Percentiles rank a stretch among this genome's conserved stretches.
These are phyloP conservation scores for Solanum etuberosum DNA, from an alignment of 257 asterid species.

Conservation along the genomic window DNA sequence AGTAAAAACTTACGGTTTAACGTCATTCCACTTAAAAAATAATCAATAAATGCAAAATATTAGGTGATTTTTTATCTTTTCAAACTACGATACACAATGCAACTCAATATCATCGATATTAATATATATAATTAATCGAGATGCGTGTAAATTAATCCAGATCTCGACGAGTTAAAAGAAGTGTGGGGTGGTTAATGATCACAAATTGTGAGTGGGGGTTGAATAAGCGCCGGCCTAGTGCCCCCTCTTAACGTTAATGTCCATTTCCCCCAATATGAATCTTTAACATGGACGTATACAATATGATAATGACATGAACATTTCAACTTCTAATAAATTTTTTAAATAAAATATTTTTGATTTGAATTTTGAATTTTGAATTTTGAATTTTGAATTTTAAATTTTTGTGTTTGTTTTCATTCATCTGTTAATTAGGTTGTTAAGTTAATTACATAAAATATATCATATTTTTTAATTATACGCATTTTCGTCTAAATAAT, in stretches of 20 bases:
- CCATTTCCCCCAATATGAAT: neutral
- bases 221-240: neutral
- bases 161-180: neutral
- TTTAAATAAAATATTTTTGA: fast-evolving
- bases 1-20: neutral
- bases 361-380: no score
- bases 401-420: neutral
- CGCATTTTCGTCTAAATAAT: no score
- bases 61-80: neutral
- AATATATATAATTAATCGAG: neutral
- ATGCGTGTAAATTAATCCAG: neutral
- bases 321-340: neutral
- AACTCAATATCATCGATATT: neutral
- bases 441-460: neutral
- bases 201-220: neutral
- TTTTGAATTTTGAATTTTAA: no score
- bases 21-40: neutral
- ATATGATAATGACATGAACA: neutral
- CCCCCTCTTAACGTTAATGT: neutral
- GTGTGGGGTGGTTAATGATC: neutral
- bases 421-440: neutral
- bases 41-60: no score
- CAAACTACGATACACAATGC: neutral
- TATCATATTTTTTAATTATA: neutral
- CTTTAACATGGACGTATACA: neutral